Percentiles rank a stretch among this genome's conserved stretches.
phyloP scores from a whole-genome alignment of 1,284 basidiomycete genomes.

The Pseudozyma tsukubaensis region DNA sequence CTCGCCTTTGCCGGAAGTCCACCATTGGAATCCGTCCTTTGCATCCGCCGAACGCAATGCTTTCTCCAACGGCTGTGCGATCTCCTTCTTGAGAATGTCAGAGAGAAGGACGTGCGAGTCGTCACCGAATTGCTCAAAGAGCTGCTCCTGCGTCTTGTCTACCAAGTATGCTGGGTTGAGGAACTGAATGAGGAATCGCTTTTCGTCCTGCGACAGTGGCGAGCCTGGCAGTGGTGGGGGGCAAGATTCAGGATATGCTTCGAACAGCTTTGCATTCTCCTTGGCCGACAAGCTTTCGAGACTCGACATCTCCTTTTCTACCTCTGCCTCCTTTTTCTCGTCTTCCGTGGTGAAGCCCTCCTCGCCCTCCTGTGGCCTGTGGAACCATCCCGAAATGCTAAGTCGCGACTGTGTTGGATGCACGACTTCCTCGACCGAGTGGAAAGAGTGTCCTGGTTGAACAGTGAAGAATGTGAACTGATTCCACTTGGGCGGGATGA shows the following conservation, averaged over 20 bases:
- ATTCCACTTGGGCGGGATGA: slow-evolving; percentile 78
- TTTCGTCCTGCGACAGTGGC: slow-evolving; percentile 54
- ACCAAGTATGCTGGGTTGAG: slow-evolving; percentile 92
- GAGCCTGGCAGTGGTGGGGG: slow-evolving; percentile 62
- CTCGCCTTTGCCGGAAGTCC: slow-evolving; percentile 45
- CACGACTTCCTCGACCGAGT: slow-evolving; percentile 92
- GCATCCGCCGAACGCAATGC: slow-evolving; percentile 72
- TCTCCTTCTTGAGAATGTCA: slow-evolving; percentile 63
- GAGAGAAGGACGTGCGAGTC: slow-evolving; percentile 83
- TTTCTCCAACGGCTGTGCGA: slow-evolving; percentile 57
- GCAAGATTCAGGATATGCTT: slow-evolving; percentile 68
- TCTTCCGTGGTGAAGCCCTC: slow-evolving; percentile 78
- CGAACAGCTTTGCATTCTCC: slow-evolving; percentile 75
- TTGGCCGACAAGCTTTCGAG: slow-evolving; percentile 74
- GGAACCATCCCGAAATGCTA: slow-evolving; percentile 93
- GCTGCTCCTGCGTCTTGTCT: slow-evolving; percentile 80
- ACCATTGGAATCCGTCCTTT: slow-evolving; percentile 72
- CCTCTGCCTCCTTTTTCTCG: slow-evolving; percentile 71
- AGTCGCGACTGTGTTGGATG: slow-evolving; percentile 70
- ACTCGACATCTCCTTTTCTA: slow-evolving; percentile 60
- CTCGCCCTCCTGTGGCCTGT: slow-evolving; percentile 89
- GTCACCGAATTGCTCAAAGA: slow-evolving; percentile 84
- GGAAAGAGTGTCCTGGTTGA: slow-evolving; percentile 86
- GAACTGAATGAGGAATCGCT: slow-evolving; percentile 73
- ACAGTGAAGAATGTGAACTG: slow-evolving; percentile 96